Base-by-base conservation (phyloP, 768 basidiomycete species). In the Tephrocybe sp. region DNA sequence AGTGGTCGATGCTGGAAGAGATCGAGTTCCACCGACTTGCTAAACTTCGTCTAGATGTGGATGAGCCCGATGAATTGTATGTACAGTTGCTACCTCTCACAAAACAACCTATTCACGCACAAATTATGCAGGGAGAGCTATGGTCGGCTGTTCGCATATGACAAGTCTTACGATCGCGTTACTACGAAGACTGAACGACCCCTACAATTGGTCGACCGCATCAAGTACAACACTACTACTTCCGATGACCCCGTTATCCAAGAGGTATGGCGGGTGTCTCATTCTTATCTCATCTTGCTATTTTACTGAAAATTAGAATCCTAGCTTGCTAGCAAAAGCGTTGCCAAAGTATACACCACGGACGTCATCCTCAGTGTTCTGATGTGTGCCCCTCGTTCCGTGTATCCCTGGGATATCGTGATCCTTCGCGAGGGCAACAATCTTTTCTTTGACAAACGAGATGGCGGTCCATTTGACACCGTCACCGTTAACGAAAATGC, bases 401-500 rank as follows among this genome's bases (percentile, higher is more conserved):
- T 94, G 51, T 94, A 97, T 69, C 94, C 95, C 4, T 99, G 97
- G 97, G 97, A 99, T 63, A 94, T 99, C 45, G 89, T 99, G 54
- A 88, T 98, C 58, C 77, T 91, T 24, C 87, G 92, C 24, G 93
- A 97, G 64, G 94, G 93, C 34, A 85, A 93, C 73, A 90, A 85
- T 63, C 72, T 99, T 8, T 98, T 89, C 78, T 82, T 99, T 56
- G 97, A 99, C 77, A 98, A 98, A 72, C 89, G 97, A 51, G 91
- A 94, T 64, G 94, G 94, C 13, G 94, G 95, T 47, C 91, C 94
- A 2, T 97, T 97, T 61, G 93, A 99, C 68, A 94, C 88, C 30
- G 87, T 97, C 50, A 97, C 94, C 15, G 97, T 99, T 61, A 98
- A 99, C 70, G 97, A 99, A 75, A 98, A 99, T 65, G 93, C 97